Conservation (phyloP, 1,284 basidiomycete species). For the Inonotus hispidus region DNA sequence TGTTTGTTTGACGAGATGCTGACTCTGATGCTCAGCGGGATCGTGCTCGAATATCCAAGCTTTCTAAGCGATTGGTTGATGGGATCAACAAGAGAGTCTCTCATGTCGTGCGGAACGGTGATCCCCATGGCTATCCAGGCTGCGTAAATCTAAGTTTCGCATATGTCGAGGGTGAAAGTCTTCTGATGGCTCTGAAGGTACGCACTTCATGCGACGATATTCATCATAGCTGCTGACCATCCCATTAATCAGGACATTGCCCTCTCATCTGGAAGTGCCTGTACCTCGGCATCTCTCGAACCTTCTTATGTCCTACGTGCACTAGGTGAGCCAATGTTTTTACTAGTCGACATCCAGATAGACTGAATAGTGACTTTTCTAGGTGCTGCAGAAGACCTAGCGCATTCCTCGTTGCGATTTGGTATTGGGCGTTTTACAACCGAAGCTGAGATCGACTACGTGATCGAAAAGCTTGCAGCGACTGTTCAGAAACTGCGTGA, state of each 20-base stretch:
- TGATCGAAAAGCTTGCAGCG: conserved; percentile 82
- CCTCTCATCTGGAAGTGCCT: conserved; percentile 95
- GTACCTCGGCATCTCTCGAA: conserved; percentile 97
- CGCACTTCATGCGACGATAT: conserved; percentile 46
- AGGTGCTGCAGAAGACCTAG: conserved; percentile 98
- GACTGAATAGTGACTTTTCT: conserved; percentile 15
- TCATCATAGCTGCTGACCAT: conserved; percentile 21
- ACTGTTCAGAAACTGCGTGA: conserved; percentile 76
- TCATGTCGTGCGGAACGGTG: conserved; percentile 92
- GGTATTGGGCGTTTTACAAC: conserved; percentile 99
- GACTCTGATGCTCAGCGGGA: conserved; percentile 56
- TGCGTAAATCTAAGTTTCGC: conserved; percentile 96
- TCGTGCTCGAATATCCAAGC: conserved; percentile 67
- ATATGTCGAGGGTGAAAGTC: conserved; percentile 96
- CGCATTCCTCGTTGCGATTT: conserved; percentile 96
- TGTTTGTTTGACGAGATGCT: neutral
- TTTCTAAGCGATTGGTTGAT: conserved; percentile 81
- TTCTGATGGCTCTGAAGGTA: conserved; percentile 98
- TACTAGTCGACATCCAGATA: neutral
- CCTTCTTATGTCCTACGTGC: conserved; percentile 98
- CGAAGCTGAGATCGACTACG: conserved; percentile 94
- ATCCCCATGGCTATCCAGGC: conserved; percentile 81
- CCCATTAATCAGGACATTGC: conserved; percentile 86
- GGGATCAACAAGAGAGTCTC: conserved; percentile 83
- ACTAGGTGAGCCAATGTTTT: conserved; percentile 50